A percentile compares a stretch with the other conserved stretches of the same genome.
These are phyloP conservation scores for Cyclocybe aegerita DNA, from an alignment of 768 basidiomycete species.

Conservation along the genomic window DNA sequence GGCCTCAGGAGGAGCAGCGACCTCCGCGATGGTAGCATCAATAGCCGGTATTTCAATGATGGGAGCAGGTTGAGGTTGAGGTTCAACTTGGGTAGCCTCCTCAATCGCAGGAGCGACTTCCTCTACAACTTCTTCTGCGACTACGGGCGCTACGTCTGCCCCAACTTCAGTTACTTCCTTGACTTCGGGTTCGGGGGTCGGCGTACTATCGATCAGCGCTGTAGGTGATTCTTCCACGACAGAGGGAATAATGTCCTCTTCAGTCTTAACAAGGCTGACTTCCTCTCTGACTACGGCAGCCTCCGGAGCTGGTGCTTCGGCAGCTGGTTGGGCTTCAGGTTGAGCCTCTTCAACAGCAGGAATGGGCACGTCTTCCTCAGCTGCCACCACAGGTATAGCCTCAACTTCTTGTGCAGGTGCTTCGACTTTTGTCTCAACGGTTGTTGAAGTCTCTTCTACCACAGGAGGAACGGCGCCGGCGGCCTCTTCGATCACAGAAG, in stretches of 20 bases:
- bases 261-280: constrained; percentile 5
- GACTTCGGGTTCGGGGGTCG: no score
- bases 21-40: neutral
- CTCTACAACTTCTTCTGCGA: no score
- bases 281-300: neutral
- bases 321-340: neutral
- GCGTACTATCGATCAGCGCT: no score
- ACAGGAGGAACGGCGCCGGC: no score
- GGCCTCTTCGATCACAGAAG: no score
- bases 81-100: constrained; percentile 11
- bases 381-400: no score
- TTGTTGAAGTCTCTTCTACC: constrained; percentile 1
- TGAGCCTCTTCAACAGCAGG: neutral
- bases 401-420: neutral
- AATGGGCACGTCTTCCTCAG: neutral
- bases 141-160: no score
- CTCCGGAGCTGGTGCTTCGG: neutral
- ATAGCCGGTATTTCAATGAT: neutral
- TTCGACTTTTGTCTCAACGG: neutral
- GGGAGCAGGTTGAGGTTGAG: neutral
- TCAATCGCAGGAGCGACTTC: constrained; percentile 6
- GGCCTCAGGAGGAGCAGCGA: no score
- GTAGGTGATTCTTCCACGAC: constrained; percentile 3
- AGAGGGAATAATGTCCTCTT: neutral
- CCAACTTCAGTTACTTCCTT: no score